A percentile compares a stretch with the other conserved stretches of the same genome.
These are phyloP conservation scores for Oleoguttula mirabilis DNA, from an alignment of 495 filamentous ascomycete species.

Conservation along the genomic window DNA sequence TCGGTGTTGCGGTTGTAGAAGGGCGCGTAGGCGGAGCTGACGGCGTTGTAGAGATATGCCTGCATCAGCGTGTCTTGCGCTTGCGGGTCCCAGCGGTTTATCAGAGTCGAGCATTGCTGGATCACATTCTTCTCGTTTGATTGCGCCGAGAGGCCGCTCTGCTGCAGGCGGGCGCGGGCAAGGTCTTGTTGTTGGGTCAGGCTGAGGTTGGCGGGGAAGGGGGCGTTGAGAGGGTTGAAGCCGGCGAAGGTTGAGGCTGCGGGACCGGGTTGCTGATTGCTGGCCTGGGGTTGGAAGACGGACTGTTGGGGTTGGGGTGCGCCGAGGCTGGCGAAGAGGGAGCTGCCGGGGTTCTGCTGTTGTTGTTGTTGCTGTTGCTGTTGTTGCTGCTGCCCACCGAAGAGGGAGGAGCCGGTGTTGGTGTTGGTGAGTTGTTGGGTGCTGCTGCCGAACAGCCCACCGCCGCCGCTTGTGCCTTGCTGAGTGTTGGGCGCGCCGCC, in stretches of 20 bases:
- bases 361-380: too few relatives aligned
- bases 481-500: too few relatives aligned
- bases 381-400: conserved; percentile 9
- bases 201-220: conserved; percentile 2
- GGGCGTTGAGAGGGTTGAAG: conserved; percentile 1
- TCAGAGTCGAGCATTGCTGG: conserved; percentile 69
- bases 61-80: conserved; percentile 67
- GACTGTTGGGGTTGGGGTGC: conserved; percentile 29
- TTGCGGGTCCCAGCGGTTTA: conserved; percentile 71
- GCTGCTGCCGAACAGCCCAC: too few relatives aligned
- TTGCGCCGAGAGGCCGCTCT: conserved; percentile 2
- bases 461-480: too few relatives aligned
- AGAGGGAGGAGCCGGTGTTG: too few relatives aligned
- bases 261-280: conserved; percentile 20
- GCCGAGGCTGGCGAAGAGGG: too few relatives aligned
- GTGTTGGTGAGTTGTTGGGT: too few relatives aligned
- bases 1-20: conserved; percentile 66
- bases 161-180: conserved; percentile 4
- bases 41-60: conserved; percentile 88
- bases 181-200: conserved; percentile 13
- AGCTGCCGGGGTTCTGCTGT: too few relatives aligned
- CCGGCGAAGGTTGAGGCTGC: background rate
- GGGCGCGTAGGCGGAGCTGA: conserved; percentile 62
- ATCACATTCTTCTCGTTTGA: conserved; percentile 62
- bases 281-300: conserved; percentile 32